Base-by-base conservation (phyloP, 208 protist species). In the Trypanosoma conorhini region DNA sequence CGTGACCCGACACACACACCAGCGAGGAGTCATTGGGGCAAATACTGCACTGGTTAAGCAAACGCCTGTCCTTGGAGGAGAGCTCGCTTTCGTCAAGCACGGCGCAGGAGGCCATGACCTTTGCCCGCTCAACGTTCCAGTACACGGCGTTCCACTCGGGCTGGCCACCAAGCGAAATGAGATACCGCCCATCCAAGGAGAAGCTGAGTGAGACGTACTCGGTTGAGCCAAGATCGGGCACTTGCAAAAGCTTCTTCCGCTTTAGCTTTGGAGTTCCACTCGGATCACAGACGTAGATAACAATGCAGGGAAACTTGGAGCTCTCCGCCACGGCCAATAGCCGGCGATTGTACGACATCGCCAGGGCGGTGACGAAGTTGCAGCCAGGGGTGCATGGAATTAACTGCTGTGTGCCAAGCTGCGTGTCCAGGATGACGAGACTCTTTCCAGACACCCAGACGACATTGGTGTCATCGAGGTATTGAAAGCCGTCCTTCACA, bases 131-230 rank as follows among this genome's bases (percentile, higher is more conserved):
- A 51, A 98, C 90, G 66, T 81, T 89, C 95, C 96, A 99, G 80
- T 96, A 94, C 30, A 96, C 80, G 30, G 98, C 63, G 64, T 91
- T 96, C 93, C 94, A 99, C 69, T 98, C 95, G 3, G 97, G 96
- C 56, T 81, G 86, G 22, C 93, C 94, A 55, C 92, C 92, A 15
- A 98, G 90, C 0, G 95, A 79, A 17, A 95, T 78, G 17, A 99
- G 80, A 31, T 92, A 71, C 66, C 88, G 87, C 15, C 87, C 86
- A 70, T 99, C 96, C 13, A 86, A 80, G 0, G 93, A 98, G 79
- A 99, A 98, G 48, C 79, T 81, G 1, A 98, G 56, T 24, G 89
- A 97, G 24, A 95, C 78, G 80, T 94, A 97, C 80, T 97, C 83
- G 28, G 62, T 77, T 1, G 89, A 96, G 48, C 88, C 85, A 40